A percentile compares a stretch with the other conserved stretches of the same genome.
These are phyloP conservation scores for Neurospora tetrasperma DNA, from an alignment of 495 filamentous ascomycete genomes.

Conservation along the genomic window DNA sequence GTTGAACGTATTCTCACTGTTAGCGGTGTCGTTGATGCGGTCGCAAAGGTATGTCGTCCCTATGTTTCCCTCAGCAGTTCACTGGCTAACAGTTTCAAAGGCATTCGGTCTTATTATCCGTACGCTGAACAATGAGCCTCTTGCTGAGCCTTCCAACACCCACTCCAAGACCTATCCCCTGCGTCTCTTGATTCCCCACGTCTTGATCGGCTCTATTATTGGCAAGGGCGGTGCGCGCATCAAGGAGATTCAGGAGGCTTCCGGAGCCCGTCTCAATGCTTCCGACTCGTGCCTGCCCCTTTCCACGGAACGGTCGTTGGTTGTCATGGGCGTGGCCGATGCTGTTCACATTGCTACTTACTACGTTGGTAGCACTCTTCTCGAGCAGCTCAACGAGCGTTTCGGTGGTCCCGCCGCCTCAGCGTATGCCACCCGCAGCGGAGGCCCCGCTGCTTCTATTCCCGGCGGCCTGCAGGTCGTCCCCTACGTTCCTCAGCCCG, in stretches of 20 bases:
- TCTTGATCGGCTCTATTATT: conserved; percentile 97
- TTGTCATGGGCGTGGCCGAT: conserved; percentile 82
- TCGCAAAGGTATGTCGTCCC: conserved; percentile 68
- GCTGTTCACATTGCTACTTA: conserved; percentile 98
- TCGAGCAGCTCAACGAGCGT: conserved; percentile 90
- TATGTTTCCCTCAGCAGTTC: background rate
- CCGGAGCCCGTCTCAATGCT: conserved; percentile 90
- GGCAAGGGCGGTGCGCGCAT: conserved; percentile 91
- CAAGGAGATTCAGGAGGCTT: conserved; percentile 96
- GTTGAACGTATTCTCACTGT: conserved; percentile 96
- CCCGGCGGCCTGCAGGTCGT: conserved; percentile 97
- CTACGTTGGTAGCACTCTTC: conserved; percentile 91
- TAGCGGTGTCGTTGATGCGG: conserved; percentile 87
- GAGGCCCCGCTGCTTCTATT: conserved; percentile 81
- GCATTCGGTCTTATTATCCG: conserved; percentile 97
- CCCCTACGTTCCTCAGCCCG: conserved; percentile 86
- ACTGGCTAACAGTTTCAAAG: conserved; percentile 42
- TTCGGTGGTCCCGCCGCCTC: conserved; percentile 95
- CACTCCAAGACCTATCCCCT: conserved; percentile 97
- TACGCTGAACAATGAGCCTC: conserved; percentile 90
- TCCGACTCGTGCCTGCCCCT: conserved; percentile 89
- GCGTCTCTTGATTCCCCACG: conserved; percentile 89
- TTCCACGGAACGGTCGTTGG: conserved; percentile 92
- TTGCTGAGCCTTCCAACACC: conserved; percentile 73
- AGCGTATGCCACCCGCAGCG: conserved; percentile 90